These are phyloP conservation scores for Dalbergia oliveri DNA, from an alignment of 306 rosid genomes.

Conservation along the genomic window DNA sequence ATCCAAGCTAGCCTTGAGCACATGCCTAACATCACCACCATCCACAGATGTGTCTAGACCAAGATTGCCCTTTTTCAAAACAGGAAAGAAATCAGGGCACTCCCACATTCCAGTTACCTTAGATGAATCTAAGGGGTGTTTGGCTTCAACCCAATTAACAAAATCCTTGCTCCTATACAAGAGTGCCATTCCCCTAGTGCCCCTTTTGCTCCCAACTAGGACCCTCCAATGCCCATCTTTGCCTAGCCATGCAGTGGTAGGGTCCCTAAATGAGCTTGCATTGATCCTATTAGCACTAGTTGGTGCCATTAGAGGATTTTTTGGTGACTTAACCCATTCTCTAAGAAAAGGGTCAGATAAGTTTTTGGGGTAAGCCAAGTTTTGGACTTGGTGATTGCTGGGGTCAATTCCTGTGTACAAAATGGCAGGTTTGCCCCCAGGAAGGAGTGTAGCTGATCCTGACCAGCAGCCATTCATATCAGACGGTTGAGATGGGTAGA, in stretches of 20 bases:
- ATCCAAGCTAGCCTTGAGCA: conserved; percentile 76
- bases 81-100: conserved; percentile 88
- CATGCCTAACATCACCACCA: conserved; percentile 62
- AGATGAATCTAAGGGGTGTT: conserved; percentile 68
- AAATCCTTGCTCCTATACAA: conserved; percentile 72
- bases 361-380: conserved; percentile 73
- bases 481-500: conserved; percentile 67
- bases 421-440: conserved; percentile 62
- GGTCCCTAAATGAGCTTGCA: conserved; percentile 81
- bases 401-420: conserved; percentile 82
- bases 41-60: conserved; percentile 65
- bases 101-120: conserved; percentile 88
- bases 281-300: conserved; percentile 56
- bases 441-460: conserved; percentile 79
- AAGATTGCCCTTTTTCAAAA: not conserved
- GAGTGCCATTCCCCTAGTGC: conserved; percentile 63
- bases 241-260: conserved; percentile 86
- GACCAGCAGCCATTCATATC: conserved; percentile 95
- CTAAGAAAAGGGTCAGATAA: conserved; percentile 73
- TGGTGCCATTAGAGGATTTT: conserved; percentile 76
- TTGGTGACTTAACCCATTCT: conserved; percentile 71
- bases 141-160: conserved; percentile 60
- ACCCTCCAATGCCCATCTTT: conserved; percentile 68
- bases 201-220: conserved; percentile 61
- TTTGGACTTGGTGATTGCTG: conserved; percentile 71